Evolutionary conservation across 768 basidiomycete species (phyloP).

Genomic region (Russula vinacea): DNA sequence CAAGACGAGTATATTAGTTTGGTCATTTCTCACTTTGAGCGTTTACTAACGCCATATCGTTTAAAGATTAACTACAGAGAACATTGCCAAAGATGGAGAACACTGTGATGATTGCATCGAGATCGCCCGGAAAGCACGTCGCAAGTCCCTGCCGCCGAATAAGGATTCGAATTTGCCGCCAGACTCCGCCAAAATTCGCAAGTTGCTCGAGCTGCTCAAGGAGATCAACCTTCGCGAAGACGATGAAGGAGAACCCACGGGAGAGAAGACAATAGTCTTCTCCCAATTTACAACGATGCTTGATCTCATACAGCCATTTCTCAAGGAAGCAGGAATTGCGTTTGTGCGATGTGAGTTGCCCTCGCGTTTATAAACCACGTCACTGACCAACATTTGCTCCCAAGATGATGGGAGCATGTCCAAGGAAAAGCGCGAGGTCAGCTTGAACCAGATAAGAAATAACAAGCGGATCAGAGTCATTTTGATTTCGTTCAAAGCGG

Average conservation of each 20-base stretch:
- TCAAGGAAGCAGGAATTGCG: constrained; percentile 60
- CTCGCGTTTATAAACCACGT: constrained; percentile 4
- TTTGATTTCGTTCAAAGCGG: constrained; percentile 94
- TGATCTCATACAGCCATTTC: constrained; percentile 81
- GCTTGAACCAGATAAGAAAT: constrained; percentile 68
- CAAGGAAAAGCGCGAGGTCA: constrained; percentile 68
- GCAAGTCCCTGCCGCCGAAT: constrained; percentile 36
- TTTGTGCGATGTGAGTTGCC: constrained; percentile 83
- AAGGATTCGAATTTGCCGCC: constrained; percentile 50
- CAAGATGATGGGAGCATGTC: constrained; percentile 89
- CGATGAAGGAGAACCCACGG: constrained; percentile 33
- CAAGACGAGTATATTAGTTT: constrained; percentile 54
- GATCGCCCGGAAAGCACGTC: constrained; percentile 48
- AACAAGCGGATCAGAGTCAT: constrained; percentile 65
- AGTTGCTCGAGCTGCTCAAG: constrained; percentile 68
- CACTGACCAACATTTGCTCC: background rate
- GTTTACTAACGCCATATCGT: constrained; percentile 2
- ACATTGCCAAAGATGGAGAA: constrained; percentile 43
- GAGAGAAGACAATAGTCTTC: constrained; percentile 94
- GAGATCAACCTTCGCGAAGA: constrained; percentile 58
- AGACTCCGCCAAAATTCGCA: constrained; percentile 82
- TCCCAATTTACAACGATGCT: constrained; percentile 90
- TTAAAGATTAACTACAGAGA: constrained; percentile 41
- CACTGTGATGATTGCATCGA: constrained; percentile 61
- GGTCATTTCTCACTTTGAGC: background rate